A percentile compares a stretch with the other conserved stretches of the same genome.
phyloP scores from a whole-genome alignment of 2,329 filamentous ascomycete genomes.

The Podosphaera xanthii region DNA sequence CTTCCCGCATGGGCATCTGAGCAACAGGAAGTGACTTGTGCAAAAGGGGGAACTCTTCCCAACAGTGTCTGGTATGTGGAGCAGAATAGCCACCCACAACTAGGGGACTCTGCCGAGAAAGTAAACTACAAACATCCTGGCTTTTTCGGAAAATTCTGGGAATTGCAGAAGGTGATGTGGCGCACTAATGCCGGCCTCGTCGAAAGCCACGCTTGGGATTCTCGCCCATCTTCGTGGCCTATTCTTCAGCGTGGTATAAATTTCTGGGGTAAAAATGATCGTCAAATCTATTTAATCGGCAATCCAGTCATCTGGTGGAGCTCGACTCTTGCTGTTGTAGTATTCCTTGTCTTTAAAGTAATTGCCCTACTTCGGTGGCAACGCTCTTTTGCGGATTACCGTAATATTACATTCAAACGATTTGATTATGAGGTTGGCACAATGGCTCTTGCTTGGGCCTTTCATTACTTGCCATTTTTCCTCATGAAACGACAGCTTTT shows the following conservation, averaged over 20 bases:
- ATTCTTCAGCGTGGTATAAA: slow-evolving; percentile 87
- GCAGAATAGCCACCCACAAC: slow-evolving; percentile 60
- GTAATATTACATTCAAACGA: slow-evolving; percentile 64
- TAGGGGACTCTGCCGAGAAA: slow-evolving; percentile 59
- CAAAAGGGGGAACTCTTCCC: slow-evolving; percentile 68
- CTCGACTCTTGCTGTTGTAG: slow-evolving; percentile 50
- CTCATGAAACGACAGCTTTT: slow-evolving; percentile 97
- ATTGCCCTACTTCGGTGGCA: slow-evolving; percentile 83
- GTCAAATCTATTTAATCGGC: slow-evolving; percentile 88
- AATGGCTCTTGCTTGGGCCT: slow-evolving; percentile 76
- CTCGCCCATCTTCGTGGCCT: slow-evolving; percentile 81
- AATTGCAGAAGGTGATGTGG: slow-evolving; percentile 98
- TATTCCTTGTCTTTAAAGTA: slow-evolving; percentile 70
- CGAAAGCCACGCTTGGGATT: slow-evolving; percentile 96
- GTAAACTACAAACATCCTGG: slow-evolving; percentile 90
- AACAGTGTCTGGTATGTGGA: slow-evolving; percentile 98
- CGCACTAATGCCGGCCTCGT: slow-evolving; percentile 88
- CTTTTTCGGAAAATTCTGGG: slow-evolving; percentile 95
- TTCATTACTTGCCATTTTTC: slow-evolving; percentile 98
- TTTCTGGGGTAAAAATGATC: slow-evolving; percentile 90
- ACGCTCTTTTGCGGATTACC: slow-evolving; percentile 73
- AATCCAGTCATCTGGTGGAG: slow-evolving; percentile 93
- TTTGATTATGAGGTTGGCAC: slow-evolving; percentile 95
- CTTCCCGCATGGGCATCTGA: slow-evolving; percentile 94
- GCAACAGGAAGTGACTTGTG: slow-evolving; percentile 97